Conservation (phyloP, 2,329 filamentous ascomycete genomes). For the Acephala macrosclerotiorum region DNA sequence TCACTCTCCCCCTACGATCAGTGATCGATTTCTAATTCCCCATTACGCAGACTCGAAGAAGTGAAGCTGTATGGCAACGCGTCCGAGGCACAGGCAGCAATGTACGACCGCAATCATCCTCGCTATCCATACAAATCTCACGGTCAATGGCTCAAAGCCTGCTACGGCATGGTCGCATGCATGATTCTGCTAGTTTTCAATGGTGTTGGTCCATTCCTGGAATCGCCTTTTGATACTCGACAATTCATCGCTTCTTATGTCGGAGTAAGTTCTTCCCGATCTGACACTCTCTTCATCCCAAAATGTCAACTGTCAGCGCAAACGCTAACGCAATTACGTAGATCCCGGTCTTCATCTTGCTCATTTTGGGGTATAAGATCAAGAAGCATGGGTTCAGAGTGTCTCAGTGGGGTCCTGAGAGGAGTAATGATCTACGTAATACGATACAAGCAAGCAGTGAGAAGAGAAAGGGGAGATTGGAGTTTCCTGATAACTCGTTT, state of each 20-base stretch:
- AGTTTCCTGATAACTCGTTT: conserved; percentile 46
- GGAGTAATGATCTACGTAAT: conserved; percentile 48
- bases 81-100: conserved; percentile 47
- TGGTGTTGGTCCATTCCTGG: conserved; percentile 45
- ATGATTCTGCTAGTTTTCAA: conserved; percentile 47
- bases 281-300: neutral
- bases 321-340: neutral
- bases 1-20: neutral
- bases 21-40: neutral
- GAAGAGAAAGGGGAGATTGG: conserved; percentile 46
- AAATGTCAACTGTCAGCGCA: neutral
- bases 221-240: conserved; percentile 46
- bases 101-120: conserved; percentile 46
- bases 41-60: conserved; percentile 46
- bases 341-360: conserved; percentile 48
- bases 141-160: conserved; percentile 49
- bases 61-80: conserved; percentile 49
- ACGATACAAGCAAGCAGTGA: conserved; percentile 47
- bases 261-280: conserved; percentile 43
- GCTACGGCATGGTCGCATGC: conserved; percentile 46
- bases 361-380: conserved; percentile 49
- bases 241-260: conserved; percentile 51
- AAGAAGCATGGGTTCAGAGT: conserved; percentile 46
- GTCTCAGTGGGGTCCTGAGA: conserved; percentile 46
- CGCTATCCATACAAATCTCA: conserved; percentile 50